Evolutionary conservation across 192 early-diverging fungal genomes (phyloP), one percentile per base, ranked within the genome.

Genomic region (Chytriomyces sp.): DNA sequence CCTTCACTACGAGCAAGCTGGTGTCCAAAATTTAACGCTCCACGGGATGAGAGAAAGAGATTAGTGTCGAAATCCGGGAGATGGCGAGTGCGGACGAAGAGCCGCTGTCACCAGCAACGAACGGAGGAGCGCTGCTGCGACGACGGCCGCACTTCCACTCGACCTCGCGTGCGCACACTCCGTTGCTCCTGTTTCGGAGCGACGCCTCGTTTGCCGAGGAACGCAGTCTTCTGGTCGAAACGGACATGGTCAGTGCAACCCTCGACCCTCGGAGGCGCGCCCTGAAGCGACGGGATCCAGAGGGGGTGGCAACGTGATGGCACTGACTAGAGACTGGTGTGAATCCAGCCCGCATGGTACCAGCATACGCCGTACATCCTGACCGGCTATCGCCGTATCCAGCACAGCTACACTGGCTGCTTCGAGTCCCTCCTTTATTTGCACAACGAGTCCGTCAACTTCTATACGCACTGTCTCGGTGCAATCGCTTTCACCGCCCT

Each of bases 371-470:
- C 85, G 1, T 93, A 77, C 62, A 94, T 98, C 70, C 82, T 78
- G 19, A 79, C 78, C 26, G 94, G 95, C 12, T 98, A 98, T 78
- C 85, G 96, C 31, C 84, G 86, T 26, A 88, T 91, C 34, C 85
- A 85, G 6, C 80, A 90, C 63, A 94, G 91, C 53, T 96, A 91
- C 75, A 64, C 38, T 2, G 87, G 79, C 62, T 98, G 95, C 78
- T 65, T 92, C 36, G 78, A 84, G 19, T 91, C 93, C 8, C 72
- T 94, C 63, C 81, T 88, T 25, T 95, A 92, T 78, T 55, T 94
- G 25, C 94, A 98, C 80, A 98, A 98, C 75, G 96, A 98, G 78
- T 91, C 88, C 41, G 95, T 92, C 52, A 98, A 98, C 77, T 91
- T 98, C 59, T 92, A 91, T 83, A 86, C 91, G 17, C 96, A 98